Base-by-base conservation (phyloP, 169 alveolate species). In the Condylostoma magnum region DNA sequence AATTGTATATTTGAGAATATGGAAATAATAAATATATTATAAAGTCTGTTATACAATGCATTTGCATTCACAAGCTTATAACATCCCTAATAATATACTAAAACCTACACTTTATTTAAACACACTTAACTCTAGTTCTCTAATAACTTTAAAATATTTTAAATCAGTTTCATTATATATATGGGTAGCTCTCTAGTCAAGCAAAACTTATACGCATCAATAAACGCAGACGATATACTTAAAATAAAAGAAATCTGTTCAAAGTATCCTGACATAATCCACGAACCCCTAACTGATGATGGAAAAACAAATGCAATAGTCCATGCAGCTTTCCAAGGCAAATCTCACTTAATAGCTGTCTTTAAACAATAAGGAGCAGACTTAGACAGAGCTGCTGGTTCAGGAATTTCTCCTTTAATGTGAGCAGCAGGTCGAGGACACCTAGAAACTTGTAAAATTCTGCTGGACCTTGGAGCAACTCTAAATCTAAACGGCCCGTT, bases 391-490 rank as follows among this genome's bases (percentile, higher is more conserved):
- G n/a, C 75, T 25, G 66, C 51, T 25, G 36, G 30, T 6, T 44
- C 75, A 10, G 10, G 12, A 25, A 43, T 66, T 28, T 22, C 65
- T 15, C 51, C 75, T 8, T 4, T 66, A n/a, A 66, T 66, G 75
- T 66, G 75, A 50, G 58, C 75, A 22, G 33, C 75, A 12, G 63
- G 53, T 6, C 6, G 25, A 43, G 75, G 75, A 22, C 44, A 66
- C 25, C 6, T 66, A 22, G 75, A 66, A 25, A 28, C 41, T 22
- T 10, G 20, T n/a, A 66, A 66, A 30, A 46, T 66, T 22, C 28
- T 66, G n/a, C 65, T 46, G 8, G 50, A 66, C 44, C 47, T 43
- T 4, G 58, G 63, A 66, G 75, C 63, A 8, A 30, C 43, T 47
- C 31, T 31, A 6, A 27, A 6, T 10, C 41, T 46, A 27, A 31